Evolutionary conservation across 352 stramenopile genomes (phyloP).

Genomic region (Phytophthora hibernalis): DNA sequence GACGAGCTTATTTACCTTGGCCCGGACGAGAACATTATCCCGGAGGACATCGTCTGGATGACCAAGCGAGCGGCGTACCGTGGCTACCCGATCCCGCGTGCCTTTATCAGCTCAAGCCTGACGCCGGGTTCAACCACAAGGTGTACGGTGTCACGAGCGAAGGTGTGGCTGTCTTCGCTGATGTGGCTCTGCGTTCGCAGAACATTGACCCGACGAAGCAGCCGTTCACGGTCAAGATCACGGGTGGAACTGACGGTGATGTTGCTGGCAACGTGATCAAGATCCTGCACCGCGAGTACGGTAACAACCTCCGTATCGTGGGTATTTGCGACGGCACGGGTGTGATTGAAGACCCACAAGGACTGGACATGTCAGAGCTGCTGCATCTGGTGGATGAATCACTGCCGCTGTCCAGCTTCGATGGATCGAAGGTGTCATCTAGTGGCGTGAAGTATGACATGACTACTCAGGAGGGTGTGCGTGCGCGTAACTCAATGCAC

Average conservation of each 20-base stretch:
- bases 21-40: constrained; percentile 87
- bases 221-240: constrained; percentile 89
- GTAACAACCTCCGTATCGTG: constrained; percentile 96
- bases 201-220: constrained; percentile 80
- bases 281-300: constrained; percentile 95
- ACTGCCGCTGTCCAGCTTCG: constrained; percentile 88
- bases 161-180: constrained; percentile 82
- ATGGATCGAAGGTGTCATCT: constrained; percentile 47
- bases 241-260: constrained; percentile 96
- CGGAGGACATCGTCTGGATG: constrained; percentile 83
- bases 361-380: constrained; percentile 94
- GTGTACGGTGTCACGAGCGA: constrained; percentile 88
- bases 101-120: constrained; percentile 89
- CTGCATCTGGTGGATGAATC: constrained; percentile 93
- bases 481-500: constrained; percentile 98
- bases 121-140: constrained; percentile 89
- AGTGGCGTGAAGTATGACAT: constrained; percentile 90
- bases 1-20: constrained; percentile 88
- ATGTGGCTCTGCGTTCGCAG: constrained; percentile 78
- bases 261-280: constrained; percentile 98
- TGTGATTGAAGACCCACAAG: constrained; percentile 95
- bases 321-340: constrained; percentile 92
- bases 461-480: constrained; percentile 74
- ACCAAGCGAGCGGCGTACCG: constrained; percentile 83
- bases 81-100: constrained; percentile 80